Evolutionary conservation across 768 basidiomycete species (phyloP), one percentile per base, ranked within the genome.

Genomic region (Suillus ampliporus): DNA sequence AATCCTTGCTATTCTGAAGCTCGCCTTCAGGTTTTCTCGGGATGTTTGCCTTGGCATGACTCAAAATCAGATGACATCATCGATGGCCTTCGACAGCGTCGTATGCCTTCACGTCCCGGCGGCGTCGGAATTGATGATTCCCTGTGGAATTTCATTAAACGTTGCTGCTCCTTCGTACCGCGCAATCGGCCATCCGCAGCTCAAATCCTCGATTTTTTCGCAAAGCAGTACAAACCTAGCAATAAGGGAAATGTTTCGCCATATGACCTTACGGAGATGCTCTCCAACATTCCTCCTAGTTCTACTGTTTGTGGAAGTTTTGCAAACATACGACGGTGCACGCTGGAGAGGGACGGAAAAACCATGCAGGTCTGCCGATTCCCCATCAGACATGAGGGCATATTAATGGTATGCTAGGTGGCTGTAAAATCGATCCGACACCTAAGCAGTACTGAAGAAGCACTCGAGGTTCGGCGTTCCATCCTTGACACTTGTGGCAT

Each of bases 291-390:
- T 23, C 37, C 15, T 26, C 15, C 8, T 3, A 6, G 5, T 26
- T 1, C 5, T 1, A 54, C 15, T 19, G 5, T 1, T 17, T 5
- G 2, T 0, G 72, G 72, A 5, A 34, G 11, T 13, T 73, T 64
- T 28, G 72, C 65, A 31, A 63, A 75, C 50, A 52, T 73, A 34
- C 73, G 70, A 65, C 61, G 65, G 54, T 75, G 72, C 11, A 64
- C 51, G 9, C 41, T 61, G 37, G 21, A 23, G 23, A 38, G 10
- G 9, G 37, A 38, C 5, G 23, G 17, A 37, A 38, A 26, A 38
- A 26, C 23, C 10, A 5, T 15, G 5, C 53, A 38, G 21, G 53
- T 38, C n/a, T 6, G 37, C 13, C 9, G 3, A 54, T 26, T 23
- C 7, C 8, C 17, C 15, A 26, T 54, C 37, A 5, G 17, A 38